Evolutionary conservation across 768 basidiomycete genomes (phyloP), one percentile per base, ranked within the genome.

Genomic region (Rhodotorula babjevae): DNA sequence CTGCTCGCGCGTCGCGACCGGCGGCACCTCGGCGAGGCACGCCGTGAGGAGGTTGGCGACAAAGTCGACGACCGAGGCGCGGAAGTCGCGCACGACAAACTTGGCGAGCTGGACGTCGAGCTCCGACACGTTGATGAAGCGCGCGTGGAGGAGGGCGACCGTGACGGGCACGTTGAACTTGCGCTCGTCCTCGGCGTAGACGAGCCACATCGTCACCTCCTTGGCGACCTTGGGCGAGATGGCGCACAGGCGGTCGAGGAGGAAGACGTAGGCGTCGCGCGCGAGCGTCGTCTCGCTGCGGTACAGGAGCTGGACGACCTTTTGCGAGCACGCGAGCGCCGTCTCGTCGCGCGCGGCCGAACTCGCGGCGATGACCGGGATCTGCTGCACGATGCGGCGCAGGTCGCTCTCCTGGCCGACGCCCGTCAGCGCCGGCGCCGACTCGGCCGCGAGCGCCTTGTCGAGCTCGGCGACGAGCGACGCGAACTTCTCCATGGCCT

Each of bases 141-240:
- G 88, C 65, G 90, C 90, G 57, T 90, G 87, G 65, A 98, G 83
- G 50, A 99, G 85, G 3, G 92, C 90, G 42, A 92, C 87, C 0
- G 93, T 96, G 75, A 96, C 95, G 19, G 93, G 87, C 19, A 98
- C 88, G 79, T 97, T 97, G 82, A 91, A 90, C 82, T 99, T 99
- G 77, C 96, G 92, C 92, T 94, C 91, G 79, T 99, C 96, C 79
- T 98, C 94, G 8, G 96, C 91, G 79, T 93, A 96, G 58, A 97
- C 83, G 61, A 99, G 84, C 96, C 96, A 99, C 3, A 90, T 91
- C 62, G 93, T 90, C 12, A 95, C 96, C 82, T 99, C 96, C 81
- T 93, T 93, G 27, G 90, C 91, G 58, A 97, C 95, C 75, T 95
- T 92, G 76, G 91, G 88, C 73, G 93, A 94, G 25, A 88, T 84